These are phyloP conservation scores for Vitis vinifera DNA, from an alignment of 164 flowering plant genomes.

Conservation along the genomic window DNA sequence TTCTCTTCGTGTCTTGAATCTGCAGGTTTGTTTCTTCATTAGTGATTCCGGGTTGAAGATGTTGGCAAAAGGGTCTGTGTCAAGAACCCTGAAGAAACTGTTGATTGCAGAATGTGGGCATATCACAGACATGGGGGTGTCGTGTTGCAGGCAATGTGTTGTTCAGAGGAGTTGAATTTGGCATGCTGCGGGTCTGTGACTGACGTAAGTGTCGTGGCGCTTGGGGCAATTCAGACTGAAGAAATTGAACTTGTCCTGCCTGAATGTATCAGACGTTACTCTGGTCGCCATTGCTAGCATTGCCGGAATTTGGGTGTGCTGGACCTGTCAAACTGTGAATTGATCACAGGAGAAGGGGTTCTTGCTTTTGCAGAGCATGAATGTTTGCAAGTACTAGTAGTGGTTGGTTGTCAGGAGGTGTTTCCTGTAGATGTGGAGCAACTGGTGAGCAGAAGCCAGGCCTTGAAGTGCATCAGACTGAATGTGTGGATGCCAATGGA, in stretches of 20 bases:
- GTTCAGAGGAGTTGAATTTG: constrained; percentile 10
- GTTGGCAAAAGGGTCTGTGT: constrained; percentile 7
- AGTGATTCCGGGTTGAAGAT: constrained; percentile 5
- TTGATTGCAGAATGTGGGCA: constrained; percentile 12
- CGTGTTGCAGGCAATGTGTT: constrained; percentile 6
- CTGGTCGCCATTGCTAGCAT: constrained; percentile 7
- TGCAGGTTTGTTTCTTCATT: constrained; percentile 15
- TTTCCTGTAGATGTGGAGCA: constrained; percentile 1
- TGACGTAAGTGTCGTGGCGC: background rate
- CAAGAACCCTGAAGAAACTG: constrained; percentile 9
- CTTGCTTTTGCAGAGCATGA: constrained; percentile 5
- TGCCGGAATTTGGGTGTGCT: background rate
- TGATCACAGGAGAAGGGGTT: constrained; percentile 11
- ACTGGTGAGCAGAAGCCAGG: background rate
- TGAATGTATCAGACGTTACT: constrained; percentile 10
- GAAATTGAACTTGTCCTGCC: constrained; percentile 14
- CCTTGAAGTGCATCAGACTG: constrained; percentile 7
- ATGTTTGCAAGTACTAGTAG: constrained; percentile 5
- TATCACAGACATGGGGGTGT: constrained; percentile 9
- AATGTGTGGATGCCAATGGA: constrained; percentile 3
- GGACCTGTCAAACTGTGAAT: constrained; percentile 13
- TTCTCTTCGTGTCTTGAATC: constrained; percentile 7
- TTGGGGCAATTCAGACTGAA: constrained; percentile 4
- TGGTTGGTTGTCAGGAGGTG: constrained; percentile 11
- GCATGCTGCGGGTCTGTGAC: constrained; percentile 17